Evolutionary conservation across 192 early-diverging fungal genomes (phyloP), one percentile per base, ranked within the genome.

Genomic region (Coemansia brasiliensis): DNA sequence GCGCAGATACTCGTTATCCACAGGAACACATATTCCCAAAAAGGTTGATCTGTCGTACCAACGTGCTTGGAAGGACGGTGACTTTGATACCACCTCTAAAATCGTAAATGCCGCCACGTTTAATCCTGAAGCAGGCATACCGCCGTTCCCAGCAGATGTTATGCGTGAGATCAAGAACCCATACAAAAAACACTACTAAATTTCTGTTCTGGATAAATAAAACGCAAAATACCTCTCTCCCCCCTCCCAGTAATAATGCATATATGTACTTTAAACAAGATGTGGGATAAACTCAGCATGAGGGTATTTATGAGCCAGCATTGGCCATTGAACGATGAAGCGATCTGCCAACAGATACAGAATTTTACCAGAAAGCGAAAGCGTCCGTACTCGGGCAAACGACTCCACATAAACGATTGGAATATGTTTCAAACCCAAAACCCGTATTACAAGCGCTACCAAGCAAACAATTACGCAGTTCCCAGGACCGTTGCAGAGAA

Each of bases 281-380:
- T 81, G 59, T 15, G 87, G 88, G 22, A 75, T 72, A 48, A 87
- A 88, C 39, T 86, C 67, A 7, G 88, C 81, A 0, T 79, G 75
- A 12, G 85, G 82, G 54, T 90, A 88, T 37, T 50, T 70, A 20
- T 65, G 16, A 24, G 15, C 41, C 35, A 93, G 62, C 1, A 75
- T 69, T 4, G 83, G 85, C 96, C 96, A 99, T 66, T 95, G 95
- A 16, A 99, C 93, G 4, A 99, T 43, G 62, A 99, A 96, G 5
- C 82, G 62, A 64, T 96, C 94, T 0, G 83, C 85, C 57, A 96
- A 71, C 16, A 57, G 82, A 74, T 93, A 93, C 21, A 93, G 44
- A 13, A 99, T 64, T 72, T 80, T 86, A 6, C 94, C 95, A 0
- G 92, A 86, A 5, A 99, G 65, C n/a, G 95, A 98, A n/a, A 96